These are phyloP conservation scores for Prunus salicina DNA, from an alignment of 306 rosid species.

Conservation along the genomic window DNA sequence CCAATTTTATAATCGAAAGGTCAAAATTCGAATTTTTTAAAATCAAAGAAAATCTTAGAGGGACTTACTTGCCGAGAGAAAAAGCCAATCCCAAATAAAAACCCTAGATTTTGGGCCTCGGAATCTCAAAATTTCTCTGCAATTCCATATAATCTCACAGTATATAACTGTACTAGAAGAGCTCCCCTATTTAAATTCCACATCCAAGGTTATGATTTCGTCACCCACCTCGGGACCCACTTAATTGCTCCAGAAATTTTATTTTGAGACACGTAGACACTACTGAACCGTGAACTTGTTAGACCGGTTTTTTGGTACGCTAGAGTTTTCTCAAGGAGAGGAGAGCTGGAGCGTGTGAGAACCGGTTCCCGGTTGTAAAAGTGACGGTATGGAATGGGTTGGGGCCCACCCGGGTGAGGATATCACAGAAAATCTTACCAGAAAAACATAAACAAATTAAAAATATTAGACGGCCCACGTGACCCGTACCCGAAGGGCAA, in stretches of 20 bases:
- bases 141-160: constrained; percentile 15
- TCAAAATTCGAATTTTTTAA: too few relatives aligned
- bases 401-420: constrained; percentile 12
- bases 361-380: constrained; percentile 35
- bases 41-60: background rate
- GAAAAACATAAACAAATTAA: background rate
- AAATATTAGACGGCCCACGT: constrained; percentile 47
- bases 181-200: constrained; percentile 26
- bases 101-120: constrained; percentile 51
- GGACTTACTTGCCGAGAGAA: constrained; percentile 19
- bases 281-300: constrained; percentile 6
- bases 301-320: background rate
- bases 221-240: constrained; percentile 45
- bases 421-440: constrained; percentile 1
- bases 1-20: constrained; percentile 2
- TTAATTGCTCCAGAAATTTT: background rate
- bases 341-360: constrained; percentile 14
- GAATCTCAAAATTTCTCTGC: constrained; percentile 51
- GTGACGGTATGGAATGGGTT: background rate
- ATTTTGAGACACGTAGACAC: constrained; percentile 36
- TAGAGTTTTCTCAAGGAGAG: background rate
- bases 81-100: constrained; percentile 22
- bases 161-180: constrained; percentile 16
- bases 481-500: constrained; percentile 57
- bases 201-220: constrained; percentile 32